Evolutionary conservation across 495 filamentous ascomycete species (phyloP).

Genomic region (Melanomma pulvis-pyrius): DNA sequence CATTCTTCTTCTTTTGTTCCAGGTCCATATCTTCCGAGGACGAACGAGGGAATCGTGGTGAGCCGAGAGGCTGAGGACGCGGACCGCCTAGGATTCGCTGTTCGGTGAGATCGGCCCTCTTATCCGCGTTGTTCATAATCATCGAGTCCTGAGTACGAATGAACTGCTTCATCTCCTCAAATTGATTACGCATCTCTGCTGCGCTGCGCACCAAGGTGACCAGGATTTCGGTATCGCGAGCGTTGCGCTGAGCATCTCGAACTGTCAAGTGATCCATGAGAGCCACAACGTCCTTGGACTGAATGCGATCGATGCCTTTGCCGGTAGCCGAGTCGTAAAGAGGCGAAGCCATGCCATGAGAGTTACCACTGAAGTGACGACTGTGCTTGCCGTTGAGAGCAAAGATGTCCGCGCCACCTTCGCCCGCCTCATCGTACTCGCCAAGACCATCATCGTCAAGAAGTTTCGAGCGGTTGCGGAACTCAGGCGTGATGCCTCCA

Average conservation of each 20-base stretch:
- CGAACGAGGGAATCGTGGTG: constrained; percentile 56
- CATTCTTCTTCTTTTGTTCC: constrained; percentile 78
- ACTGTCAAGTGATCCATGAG: constrained; percentile 99
- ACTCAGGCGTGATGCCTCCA: constrained; percentile 38
- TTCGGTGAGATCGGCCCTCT: constrained; percentile 80
- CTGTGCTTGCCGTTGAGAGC: constrained; percentile 52
- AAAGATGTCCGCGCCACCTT: constrained; percentile 25
- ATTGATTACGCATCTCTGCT: constrained; percentile 95
- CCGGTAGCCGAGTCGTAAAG: constrained; percentile 91
- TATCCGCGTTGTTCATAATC: constrained; percentile 79
- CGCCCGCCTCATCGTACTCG: constrained; percentile 39
- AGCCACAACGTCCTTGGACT: constrained; percentile 96
- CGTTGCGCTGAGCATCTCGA: constrained; percentile 94
- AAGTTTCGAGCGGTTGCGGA: constrained; percentile 59
- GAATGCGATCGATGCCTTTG: constrained; percentile 84
- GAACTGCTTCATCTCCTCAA: constrained; percentile 94
- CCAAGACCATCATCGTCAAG: constrained; percentile 59
- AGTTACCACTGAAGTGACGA: constrained; percentile 83
- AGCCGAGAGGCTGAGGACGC: constrained; percentile 74
- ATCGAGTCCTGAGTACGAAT: constrained; percentile 82
- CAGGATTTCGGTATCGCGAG: constrained; percentile 93
- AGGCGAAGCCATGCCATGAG: constrained; percentile 84
- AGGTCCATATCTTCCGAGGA: constrained; percentile 68
- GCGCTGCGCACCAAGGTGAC: constrained; percentile 92
- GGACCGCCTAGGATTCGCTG: constrained; percentile 84